These are phyloP conservation scores for Penicillium freii DNA, from an alignment of 2,329 filamentous ascomycete genomes.

Conservation along the genomic window DNA sequence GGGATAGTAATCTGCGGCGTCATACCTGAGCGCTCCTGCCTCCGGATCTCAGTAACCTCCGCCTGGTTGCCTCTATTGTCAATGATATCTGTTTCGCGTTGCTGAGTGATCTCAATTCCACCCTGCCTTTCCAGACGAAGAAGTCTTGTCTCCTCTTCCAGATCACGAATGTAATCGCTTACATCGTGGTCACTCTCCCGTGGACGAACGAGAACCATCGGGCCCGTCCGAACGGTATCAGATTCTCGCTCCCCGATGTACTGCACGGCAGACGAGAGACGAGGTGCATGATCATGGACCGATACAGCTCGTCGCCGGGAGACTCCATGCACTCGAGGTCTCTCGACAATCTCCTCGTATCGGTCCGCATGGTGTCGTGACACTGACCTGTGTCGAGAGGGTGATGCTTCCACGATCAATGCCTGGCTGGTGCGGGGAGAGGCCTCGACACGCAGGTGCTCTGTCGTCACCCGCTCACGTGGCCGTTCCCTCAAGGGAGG, in stretches of 20 bases:
- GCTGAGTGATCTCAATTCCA: conserved; percentile 33
- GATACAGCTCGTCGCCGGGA: conserved; percentile 39
- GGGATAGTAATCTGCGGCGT: not conserved
- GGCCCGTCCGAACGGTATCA: conserved; percentile 43
- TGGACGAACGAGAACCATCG: conserved; percentile 51
- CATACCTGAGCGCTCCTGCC: conserved; percentile 90
- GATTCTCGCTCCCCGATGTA: conserved; percentile 43
- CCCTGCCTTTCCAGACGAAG: conserved; percentile 55
- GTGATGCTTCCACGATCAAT: conserved; percentile 35
- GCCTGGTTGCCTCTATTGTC: conserved; percentile 43
- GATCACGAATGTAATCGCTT: conserved; percentile 66
- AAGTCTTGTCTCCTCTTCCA: conserved; percentile 65
- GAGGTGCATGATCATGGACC: conserved; percentile 35
- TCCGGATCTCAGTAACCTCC: conserved; percentile 59
- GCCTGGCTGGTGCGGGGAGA: conserved; percentile 31
- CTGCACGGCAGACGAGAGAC: conserved; percentile 35
- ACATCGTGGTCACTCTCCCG: conserved; percentile 61
- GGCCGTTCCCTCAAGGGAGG: conserved; percentile 20
- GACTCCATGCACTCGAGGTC: conserved; percentile 26
- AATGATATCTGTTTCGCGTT: conserved; percentile 34
- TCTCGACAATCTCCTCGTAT: conserved; percentile 31
- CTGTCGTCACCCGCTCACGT: conserved; percentile 29
- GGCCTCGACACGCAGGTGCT: conserved; percentile 24
- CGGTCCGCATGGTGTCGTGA: conserved; percentile 26
- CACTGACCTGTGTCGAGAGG: conserved; percentile 22